Evolutionary conservation across 805 yeast species (phyloP).

Genomic region (Yarrowia yakushimensis): DNA sequence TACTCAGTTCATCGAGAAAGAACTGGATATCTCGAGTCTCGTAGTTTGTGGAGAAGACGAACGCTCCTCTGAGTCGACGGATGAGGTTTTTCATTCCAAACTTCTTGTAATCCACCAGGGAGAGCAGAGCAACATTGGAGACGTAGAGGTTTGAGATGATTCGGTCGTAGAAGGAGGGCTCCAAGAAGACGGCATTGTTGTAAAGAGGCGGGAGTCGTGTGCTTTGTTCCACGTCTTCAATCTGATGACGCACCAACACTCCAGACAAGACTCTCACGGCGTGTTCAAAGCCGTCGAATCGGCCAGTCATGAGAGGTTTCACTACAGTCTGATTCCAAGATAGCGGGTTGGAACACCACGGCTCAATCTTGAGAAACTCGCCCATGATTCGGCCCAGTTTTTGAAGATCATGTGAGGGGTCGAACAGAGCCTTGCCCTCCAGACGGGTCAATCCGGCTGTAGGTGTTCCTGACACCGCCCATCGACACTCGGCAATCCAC

Average conservation of each 20-base stretch:
- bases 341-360: neutral
- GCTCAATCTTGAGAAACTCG: conserved; percentile 3
- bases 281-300: conserved; percentile 8
- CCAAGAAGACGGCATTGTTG: neutral
- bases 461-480: conserved; percentile 78
- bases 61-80: neutral
- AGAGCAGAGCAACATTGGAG: neutral
- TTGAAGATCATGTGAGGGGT: neutral
- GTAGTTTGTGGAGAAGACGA: neutral
- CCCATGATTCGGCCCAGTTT: conserved; percentile 12
- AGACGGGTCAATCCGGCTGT: conserved; percentile 61
- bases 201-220: neutral
- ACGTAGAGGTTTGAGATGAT: neutral
- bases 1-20: neutral
- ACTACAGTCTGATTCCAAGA: neutral
- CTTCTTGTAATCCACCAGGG: neutral
- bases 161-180: conserved; percentile 8
- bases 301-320: neutral
- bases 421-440: neutral
- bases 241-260: neutral
- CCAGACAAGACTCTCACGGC: neutral
- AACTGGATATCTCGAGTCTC: neutral
- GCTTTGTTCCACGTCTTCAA: neutral
- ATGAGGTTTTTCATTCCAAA: neutral
- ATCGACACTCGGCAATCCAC: conserved; percentile 55